Evolutionary conservation across 148 eudicot species (phyloP).

Genomic region (Chenopodium formosanum): DNA sequence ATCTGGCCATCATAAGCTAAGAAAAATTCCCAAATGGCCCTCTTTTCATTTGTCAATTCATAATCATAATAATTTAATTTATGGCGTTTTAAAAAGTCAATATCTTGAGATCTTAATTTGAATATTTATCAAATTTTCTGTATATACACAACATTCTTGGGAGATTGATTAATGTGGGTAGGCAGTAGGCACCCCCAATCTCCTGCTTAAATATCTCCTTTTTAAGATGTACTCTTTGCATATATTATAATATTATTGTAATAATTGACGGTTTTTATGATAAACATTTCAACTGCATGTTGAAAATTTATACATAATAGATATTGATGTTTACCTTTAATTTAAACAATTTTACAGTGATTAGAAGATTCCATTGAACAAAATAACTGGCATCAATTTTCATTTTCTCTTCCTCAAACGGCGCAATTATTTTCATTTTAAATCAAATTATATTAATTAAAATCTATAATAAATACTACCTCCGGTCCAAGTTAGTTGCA

Average conservation of each 20-base stretch:
- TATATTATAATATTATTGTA: no score
- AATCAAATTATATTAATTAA: no score
- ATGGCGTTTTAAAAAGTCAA: conserved; percentile 10
- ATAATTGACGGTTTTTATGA: neutral
- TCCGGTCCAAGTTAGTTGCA: no score
- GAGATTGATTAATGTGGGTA: neutral
- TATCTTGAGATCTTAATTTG: conserved; percentile 2
- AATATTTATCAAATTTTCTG: neutral
- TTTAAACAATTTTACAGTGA: neutral
- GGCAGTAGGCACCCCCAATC: neutral
- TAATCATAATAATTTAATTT: neutral
- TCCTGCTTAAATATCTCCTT: neutral
- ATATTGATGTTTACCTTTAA: neutral
- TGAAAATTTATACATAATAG: neutral
- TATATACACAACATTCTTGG: neutral
- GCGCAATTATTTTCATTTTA: no score
- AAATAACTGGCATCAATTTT: neutral
- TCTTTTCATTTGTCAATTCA: conserved; percentile 18
- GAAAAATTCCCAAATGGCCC: neutral
- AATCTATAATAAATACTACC: no score
- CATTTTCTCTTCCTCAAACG: no score
- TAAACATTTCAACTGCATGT: neutral
- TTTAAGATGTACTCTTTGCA: no score
- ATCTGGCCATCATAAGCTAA: neutral
- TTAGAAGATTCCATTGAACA: neutral